Percentiles rank a stretch among this genome's conserved stretches.
phyloP scores from a whole-genome alignment of 2,329 filamentous ascomycete genomes.

The Didymellaceae sp. region DNA sequence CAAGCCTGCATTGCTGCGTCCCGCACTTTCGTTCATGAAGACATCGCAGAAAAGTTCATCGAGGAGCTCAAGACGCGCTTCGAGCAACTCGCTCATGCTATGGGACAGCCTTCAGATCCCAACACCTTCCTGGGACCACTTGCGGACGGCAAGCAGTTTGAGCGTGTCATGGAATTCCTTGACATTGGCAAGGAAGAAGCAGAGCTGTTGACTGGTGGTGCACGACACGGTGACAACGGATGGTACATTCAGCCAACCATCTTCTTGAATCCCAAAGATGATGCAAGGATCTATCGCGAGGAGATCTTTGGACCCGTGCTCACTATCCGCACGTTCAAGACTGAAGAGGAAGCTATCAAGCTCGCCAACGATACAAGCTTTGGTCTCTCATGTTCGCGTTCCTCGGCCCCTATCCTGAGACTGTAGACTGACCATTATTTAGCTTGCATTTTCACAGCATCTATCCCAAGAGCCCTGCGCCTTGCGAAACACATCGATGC shows the following conservation, averaged over 20 bases:
- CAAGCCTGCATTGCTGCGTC: slow-evolving; percentile 38
- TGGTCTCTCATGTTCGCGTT: slow-evolving; percentile 29
- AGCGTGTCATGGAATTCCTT: slow-evolving; percentile 40
- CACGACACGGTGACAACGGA: slow-evolving; percentile 36
- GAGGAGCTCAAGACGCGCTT: slow-evolving; percentile 34
- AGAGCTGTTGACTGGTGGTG: slow-evolving; percentile 38
- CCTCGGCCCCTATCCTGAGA: too few species aligned
- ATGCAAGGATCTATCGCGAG: slow-evolving; percentile 34
- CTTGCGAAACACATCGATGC: slow-evolving; percentile 40
- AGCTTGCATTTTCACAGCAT: slow-evolving; percentile 36
- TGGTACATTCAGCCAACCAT: slow-evolving; percentile 40
- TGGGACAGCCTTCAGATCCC: slow-evolving; percentile 30
- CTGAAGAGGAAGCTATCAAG: slow-evolving; percentile 42
- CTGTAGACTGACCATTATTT: background rate
- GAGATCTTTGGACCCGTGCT: slow-evolving; percentile 46
- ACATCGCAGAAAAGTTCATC: slow-evolving; percentile 39
- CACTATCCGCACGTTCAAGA: slow-evolving; percentile 38
- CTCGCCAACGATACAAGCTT: slow-evolving; percentile 42
- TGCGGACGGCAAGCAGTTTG: slow-evolving; percentile 35
- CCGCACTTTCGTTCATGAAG: slow-evolving; percentile 38
- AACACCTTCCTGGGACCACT: slow-evolving; percentile 40
- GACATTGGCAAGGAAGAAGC: slow-evolving; percentile 37
- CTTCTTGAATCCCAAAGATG: slow-evolving; percentile 35
- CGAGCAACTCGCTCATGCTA: slow-evolving; percentile 22
- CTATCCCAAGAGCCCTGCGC: slow-evolving; percentile 35